Conservation (phyloP, 306 rosid species). For the Quercus dentata region DNA sequence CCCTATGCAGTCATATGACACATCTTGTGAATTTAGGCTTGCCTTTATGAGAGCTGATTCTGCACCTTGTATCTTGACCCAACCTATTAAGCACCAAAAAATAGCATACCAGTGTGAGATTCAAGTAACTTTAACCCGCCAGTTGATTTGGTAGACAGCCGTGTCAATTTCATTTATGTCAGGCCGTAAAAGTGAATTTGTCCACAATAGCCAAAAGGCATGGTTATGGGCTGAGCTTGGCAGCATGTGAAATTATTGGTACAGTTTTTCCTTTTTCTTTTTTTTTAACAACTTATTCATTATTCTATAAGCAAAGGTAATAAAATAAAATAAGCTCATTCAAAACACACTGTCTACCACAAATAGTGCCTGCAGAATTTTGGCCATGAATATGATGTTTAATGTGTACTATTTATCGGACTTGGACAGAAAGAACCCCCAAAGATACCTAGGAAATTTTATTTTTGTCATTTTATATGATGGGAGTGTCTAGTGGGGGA, state of each 20-base stretch:
- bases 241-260: no score
- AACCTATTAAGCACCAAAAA: constrained; percentile 34
- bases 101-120: neutral
- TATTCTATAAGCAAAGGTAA: neutral
- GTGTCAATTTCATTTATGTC: neutral
- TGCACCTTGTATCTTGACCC: constrained; percentile 58
- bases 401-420: neutral
- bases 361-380: neutral
- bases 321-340: neutral
- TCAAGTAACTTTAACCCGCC: neutral
- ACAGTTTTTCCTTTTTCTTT: no score
- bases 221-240: no score
- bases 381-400: neutral
- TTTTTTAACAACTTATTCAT: no score
- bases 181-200: no score
- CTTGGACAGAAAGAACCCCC: neutral
- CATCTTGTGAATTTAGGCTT: constrained; percentile 42
- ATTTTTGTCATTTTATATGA: no score
- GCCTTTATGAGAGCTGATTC: constrained; percentile 56
- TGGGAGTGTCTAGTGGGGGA: no score
- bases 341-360: neutral
- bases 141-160: neutral
- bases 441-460: neutral
- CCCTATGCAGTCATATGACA: constrained; percentile 52
- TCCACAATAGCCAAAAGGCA: no score